Base-by-base conservation (phyloP, 352 stramenopile species). In the Globisporangium yorkense region DNA sequence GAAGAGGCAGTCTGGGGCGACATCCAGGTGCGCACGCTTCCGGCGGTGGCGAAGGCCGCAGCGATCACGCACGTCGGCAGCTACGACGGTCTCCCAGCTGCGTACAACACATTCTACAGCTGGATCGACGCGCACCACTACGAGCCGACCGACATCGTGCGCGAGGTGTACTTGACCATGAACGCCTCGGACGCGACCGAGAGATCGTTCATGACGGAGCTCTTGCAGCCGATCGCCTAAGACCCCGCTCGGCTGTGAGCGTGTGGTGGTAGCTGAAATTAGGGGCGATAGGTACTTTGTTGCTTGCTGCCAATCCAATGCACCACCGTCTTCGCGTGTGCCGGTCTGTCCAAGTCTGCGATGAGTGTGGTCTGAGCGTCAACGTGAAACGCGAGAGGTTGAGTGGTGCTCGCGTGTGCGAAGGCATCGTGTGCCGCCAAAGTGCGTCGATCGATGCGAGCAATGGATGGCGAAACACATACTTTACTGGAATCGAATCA, bases 161-260 rank as follows among this genome's bases (percentile, higher is more conserved):
- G 75, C 18, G 75, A 85, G 41, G 63, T 82, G 41, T 82, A 78
- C 51, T 21, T 85, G 15, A 65, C 61, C 33, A 71, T 68, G 66
- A 56, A 71, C 29, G 69, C 41, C 24, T 45, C 27, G 2, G 54
- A 75, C 53, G n/a, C 20, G 6, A 56, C 59, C n/a, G 65, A 74
- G 9, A 49, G 39, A 13, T 50, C 46, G 4, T 52, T 59, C 31
- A 54, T 74, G 35, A 78, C 62, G 33, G 65, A 78, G 51, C 65
- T 78, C 20, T 65, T 75, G 49, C 67, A 66, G 21, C 52, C 69
- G 21, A 45, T 78, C 47, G 57, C 51, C 10, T 75, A 45, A 66
- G 15, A 5, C 9, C 5, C 4, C 24, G 24, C 24, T 27, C 24
- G 24, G 33, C 33, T 10, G 33, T 9, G 33, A 37, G 8, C 6